Conservation (phyloP, 2,329 filamentous ascomycete species). For the Diaporthe vaccinii region DNA sequence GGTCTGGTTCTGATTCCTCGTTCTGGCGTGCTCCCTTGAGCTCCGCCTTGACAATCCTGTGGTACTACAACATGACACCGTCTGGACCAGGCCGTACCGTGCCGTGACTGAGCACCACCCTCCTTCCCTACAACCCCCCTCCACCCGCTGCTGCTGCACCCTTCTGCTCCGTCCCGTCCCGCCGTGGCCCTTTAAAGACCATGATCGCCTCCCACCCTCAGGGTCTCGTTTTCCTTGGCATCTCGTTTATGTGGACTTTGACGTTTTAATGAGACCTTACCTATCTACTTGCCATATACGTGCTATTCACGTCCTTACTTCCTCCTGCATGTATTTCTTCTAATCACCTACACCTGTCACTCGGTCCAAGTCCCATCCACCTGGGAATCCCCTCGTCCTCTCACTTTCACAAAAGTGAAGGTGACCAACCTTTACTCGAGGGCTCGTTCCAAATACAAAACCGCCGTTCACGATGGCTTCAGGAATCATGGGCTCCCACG, state of each 20-base stretch:
- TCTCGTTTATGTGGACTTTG: slow-evolving; percentile 15
- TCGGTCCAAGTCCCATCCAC: not conserved
- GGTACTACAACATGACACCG: slow-evolving; percentile 1
- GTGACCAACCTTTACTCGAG: not conserved
- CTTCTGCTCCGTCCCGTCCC: slow-evolving; percentile 30
- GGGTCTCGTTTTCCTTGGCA: slow-evolving; percentile 24
- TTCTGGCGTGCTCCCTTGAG: not conserved
- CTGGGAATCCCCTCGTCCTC: not conserved
- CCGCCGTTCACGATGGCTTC: not conserved
- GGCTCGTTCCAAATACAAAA: not conserved
- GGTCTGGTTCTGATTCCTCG: not conserved
- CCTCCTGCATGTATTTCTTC: not conserved
- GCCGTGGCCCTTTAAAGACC: slow-evolving; percentile 10
- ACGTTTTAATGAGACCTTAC: slow-evolving; percentile 21
- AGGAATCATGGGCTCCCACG: not conserved
- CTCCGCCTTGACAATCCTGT: slow-evolving; percentile 13
- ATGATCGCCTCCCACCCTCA: slow-evolving; percentile 31
- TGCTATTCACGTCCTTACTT: not conserved
- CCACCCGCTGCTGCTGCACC: slow-evolving; percentile 5
- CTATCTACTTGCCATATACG: not conserved
- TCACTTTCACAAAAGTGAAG: slow-evolving; percentile 3
- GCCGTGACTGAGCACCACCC: not conserved
- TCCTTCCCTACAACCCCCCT: not conserved
- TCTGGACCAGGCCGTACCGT: not conserved
- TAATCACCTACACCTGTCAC: not conserved